phyloP scores from a whole-genome alignment of 805 yeast species.

The Dipodascopsis uninucleata region DNA sequence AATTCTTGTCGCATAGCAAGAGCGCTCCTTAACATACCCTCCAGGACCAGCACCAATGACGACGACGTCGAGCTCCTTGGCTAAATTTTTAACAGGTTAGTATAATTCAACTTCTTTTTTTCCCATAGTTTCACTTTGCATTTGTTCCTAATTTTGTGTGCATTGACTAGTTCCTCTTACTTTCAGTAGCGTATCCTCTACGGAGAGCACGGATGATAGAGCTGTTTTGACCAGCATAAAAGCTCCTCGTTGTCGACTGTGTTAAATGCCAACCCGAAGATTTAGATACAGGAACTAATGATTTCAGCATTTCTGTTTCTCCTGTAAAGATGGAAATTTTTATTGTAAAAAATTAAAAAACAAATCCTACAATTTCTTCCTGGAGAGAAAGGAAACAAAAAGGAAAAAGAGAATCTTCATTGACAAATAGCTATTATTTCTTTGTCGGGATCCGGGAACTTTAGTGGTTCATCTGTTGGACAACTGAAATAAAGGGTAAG shows the following conservation, averaged over 20 bases:
- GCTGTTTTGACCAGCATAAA: slow-evolving; percentile 3
- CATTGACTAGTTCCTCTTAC: too few relatives aligned
- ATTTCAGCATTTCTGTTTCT: slow-evolving; percentile 8
- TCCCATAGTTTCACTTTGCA: too few relatives aligned
- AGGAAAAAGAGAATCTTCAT: not conserved
- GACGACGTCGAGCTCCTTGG: slow-evolving; percentile 87
- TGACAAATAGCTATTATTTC: too few relatives aligned
- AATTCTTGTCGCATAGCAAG: not conserved
- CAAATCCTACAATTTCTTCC: too few relatives aligned
- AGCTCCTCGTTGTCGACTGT: slow-evolving; percentile 6
- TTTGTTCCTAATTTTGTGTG: too few relatives aligned
- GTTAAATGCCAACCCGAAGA: slow-evolving; percentile 12
- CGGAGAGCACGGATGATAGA: slow-evolving; percentile 10
- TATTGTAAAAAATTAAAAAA: too few relatives aligned
- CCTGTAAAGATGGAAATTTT: too few relatives aligned
- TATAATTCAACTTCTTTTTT: too few relatives aligned
- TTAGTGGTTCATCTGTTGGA: too few relatives aligned
- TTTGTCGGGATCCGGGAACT: too few relatives aligned
- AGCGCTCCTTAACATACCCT: slow-evolving; percentile 65
- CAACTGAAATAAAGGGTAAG: too few relatives aligned
- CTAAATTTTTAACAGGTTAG: too few relatives aligned
- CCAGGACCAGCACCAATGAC: slow-evolving; percentile 99
- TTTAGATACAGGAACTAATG: slow-evolving; percentile 7
- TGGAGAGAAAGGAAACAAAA: not conserved
- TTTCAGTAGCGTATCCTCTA: slow-evolving; percentile 24